Conservation (phyloP, 331 rosid genomes). For the Erythrophleum ivorense region DNA sequence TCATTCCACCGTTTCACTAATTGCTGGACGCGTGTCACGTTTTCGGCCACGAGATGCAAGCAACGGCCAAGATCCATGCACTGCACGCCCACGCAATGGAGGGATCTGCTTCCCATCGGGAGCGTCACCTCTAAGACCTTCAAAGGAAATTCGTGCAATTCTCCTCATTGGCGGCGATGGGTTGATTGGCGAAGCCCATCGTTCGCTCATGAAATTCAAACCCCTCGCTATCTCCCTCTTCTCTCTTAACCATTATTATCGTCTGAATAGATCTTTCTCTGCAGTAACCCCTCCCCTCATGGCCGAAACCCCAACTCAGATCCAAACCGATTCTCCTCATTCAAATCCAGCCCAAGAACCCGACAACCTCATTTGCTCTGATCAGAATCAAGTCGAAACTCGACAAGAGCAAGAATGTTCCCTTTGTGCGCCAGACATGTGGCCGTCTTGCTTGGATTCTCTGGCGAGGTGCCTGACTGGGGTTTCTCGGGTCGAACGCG, state of each 20-base stretch:
- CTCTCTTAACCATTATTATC: neutral
- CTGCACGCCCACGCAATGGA: too few species aligned
- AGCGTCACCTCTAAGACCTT: neutral
- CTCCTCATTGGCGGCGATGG: slow-evolving; percentile 55
- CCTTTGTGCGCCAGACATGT: slow-evolving; percentile 19
- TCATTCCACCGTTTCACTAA: too few species aligned
- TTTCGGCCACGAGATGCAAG: too few species aligned
- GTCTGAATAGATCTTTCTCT: slow-evolving; percentile 29
- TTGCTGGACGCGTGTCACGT: too few species aligned
- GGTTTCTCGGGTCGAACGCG: slow-evolving; percentile 65
- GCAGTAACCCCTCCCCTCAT: slow-evolving; percentile 37
- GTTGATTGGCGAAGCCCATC: slow-evolving; percentile 45
- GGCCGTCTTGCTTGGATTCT: slow-evolving; percentile 25
- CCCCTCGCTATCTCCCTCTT: slow-evolving; percentile 31
- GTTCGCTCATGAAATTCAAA: slow-evolving; percentile 65
- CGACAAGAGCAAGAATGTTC: neutral
- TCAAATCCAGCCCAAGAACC: slow-evolving; percentile 45
- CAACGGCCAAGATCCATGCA: too few species aligned
- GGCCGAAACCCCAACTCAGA: slow-evolving; percentile 46
- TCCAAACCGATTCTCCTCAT: slow-evolving; percentile 24
- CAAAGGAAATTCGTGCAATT: neutral
- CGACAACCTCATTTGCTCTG: slow-evolving; percentile 54
- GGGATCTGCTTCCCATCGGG: too few species aligned
- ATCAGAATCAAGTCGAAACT: slow-evolving; percentile 19
- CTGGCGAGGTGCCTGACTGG: slow-evolving; percentile 47